Base-by-base conservation (phyloP, 768 basidiomycete genomes). In the Calocera cornea region DNA sequence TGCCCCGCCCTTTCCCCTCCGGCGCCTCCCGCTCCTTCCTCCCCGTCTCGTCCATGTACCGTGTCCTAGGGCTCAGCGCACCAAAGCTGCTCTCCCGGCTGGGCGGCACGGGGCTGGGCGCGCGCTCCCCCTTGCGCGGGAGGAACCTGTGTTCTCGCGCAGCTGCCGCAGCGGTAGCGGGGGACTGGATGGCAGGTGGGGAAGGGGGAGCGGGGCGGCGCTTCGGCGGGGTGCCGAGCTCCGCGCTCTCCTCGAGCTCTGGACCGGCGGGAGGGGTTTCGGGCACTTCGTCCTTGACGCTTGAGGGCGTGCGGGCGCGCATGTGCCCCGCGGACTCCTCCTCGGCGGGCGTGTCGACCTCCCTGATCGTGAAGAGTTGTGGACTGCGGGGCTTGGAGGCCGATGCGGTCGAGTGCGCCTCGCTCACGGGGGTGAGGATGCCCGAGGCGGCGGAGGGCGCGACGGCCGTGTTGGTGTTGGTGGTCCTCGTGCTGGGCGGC, bases 21-120 rank as follows among this genome's bases (percentile, higher is more conserved):
- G 7, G 7, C 54, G 2, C 27, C 31, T 60, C 54, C 54, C 54
- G 54, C 31, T 60, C 54, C 54, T 27, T 27, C 54, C 22, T 14
- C 24, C 54, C 54, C 54, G 54, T 27, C 54, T 60, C 54, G 31
- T 60, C 54, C 24, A 60, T 8, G 19, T 60, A 60, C 31, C 54
- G 24, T 27, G 54, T 60, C 54, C 19, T 60, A 27, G 54, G 54
- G 31, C 54, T 60, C 54, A 60, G 2, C 14, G 19, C 2, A 5
- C 54, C 54, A 22, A 60, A 60, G 54, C 54, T 60, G 54, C 54
- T 60, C 54, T 60, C 54, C 16, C 54, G 24, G 31, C 54, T 60
- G 14, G 27, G 54, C 54, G 54, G 54, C 27, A 60, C 54, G 19
- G 54, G 54, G 31, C 54, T 60, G 31, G 54, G 54, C 14, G 54